These are phyloP conservation scores for Podosphaera aphanis DNA, from an alignment of 2,329 filamentous ascomycete species.

Conservation along the genomic window DNA sequence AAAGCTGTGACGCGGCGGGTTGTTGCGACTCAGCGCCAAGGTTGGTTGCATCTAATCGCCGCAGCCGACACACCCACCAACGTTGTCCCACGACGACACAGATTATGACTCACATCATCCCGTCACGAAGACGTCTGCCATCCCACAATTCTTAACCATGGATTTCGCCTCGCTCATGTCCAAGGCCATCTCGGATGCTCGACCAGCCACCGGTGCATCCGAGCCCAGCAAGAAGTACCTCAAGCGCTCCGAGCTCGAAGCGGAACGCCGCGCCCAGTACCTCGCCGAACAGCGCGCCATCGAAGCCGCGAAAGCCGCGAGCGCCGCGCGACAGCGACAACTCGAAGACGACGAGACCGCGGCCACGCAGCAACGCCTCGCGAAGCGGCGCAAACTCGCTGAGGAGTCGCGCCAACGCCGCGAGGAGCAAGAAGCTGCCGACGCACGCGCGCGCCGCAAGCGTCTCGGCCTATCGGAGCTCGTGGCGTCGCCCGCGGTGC, in stretches of 20 bases:
- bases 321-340: conserved; percentile 59
- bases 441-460: conserved; percentile 50
- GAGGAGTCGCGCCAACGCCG: conserved; percentile 50
- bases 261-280: conserved; percentile 58
- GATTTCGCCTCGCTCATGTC: conserved; percentile 90
- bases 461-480: conserved; percentile 61
- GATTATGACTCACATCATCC: background rate
- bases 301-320: conserved; percentile 46
- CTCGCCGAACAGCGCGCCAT: conserved; percentile 54
- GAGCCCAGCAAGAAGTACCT: conserved; percentile 46
- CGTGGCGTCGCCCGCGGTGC: conserved; percentile 25
- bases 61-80: too few relatives aligned
- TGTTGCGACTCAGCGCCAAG: background rate
- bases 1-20: background rate
- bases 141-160: conserved; percentile 34
- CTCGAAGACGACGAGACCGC: conserved; percentile 64
- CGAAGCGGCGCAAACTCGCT: conserved; percentile 59
- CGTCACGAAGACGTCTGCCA: background rate
- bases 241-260: conserved; percentile 69
- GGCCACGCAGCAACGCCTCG: conserved; percentile 45
- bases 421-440: conserved; percentile 49
- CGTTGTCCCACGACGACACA: background rate
- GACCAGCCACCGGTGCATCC: conserved; percentile 20
- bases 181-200: conserved; percentile 70
- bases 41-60: background rate